Evolutionary conservation across 768 basidiomycete species (phyloP).

Genomic region (Leccinum longicurvipes): DNA sequence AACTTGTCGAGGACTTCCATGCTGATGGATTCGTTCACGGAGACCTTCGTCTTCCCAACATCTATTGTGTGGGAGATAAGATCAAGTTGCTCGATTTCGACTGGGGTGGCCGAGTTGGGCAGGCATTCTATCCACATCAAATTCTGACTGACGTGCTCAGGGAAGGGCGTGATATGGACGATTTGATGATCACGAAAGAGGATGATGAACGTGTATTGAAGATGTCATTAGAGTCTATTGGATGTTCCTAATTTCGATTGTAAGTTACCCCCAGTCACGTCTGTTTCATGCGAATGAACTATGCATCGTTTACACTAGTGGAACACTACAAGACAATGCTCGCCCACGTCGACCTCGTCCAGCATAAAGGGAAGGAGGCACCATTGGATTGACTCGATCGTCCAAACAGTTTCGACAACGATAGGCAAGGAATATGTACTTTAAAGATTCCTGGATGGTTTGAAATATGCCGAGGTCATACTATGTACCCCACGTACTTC

Average conservation of each 20-base stretch:
- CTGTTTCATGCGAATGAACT: no score
- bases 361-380: slow-evolving; percentile 85
- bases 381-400: slow-evolving; percentile 84
- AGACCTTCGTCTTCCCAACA: background rate
- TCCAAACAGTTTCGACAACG: slow-evolving; percentile 79
- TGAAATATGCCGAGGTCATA: slow-evolving; percentile 3
- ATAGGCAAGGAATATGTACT: slow-evolving; percentile 80
- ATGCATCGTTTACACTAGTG: no score
- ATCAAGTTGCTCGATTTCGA: background rate
- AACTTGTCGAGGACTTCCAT: background rate
- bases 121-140: background rate
- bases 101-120: background rate
- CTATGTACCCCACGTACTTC: background rate
- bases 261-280: no score
- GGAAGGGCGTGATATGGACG: background rate
- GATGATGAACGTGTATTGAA: background rate
- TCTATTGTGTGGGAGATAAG: background rate
- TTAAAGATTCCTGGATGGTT: slow-evolving; percentile 30
- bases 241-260: background rate
- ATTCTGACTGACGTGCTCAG: background rate
- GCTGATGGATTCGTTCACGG: background rate
- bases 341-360: slow-evolving; percentile 88
- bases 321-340: slow-evolving; percentile 81
- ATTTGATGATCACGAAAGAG: background rate
- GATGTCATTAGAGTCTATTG: background rate